Evolutionary conservation across 2,329 filamentous ascomycete species (phyloP), one percentile per base, ranked within the genome.

Genomic region (Juglanconis oblonga): DNA sequence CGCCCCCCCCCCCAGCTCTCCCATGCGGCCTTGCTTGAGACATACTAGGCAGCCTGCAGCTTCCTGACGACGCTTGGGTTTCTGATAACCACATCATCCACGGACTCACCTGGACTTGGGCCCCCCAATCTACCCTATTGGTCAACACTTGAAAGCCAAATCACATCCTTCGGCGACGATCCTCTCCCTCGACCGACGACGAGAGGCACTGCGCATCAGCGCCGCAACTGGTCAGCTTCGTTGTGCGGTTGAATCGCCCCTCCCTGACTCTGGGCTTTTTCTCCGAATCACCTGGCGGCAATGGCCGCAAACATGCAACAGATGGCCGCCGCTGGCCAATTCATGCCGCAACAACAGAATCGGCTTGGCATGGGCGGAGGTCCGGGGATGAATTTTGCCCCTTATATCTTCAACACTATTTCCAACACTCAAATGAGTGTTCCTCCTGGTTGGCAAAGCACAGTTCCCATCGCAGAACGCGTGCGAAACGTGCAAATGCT

Each of bases 251-350:
- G 14, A 29, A 48, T 45, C 50, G 44, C 44, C 14, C n/a, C 35
- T 33, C 42, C 51, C 24, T 61, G 55, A 63, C 51, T 40, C 53
- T 63, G 61, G 61, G 47, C 52, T 52, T 44, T 13, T 42, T n/a
- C 45, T 36, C 58, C 50, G 54, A 29, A 45, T 48, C 29, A 61
- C 55, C 61, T 63, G 66, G 79, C 79, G 77, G 80, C 79, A 73
- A 86, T 86, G 83, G 82, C 83, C 76, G 82, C 79, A 70, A 85
- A 84, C 67, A 80, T 85, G 74, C 79, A 80, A 71, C 82, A 83
- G 68, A 84, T 85, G 81, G 77, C 74, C 69, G 74, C 73, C 62
- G 75, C 73, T 65, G 77, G 74, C 71, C 74, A 75, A 61, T 77
- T 80, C 72, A 74, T 79, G 71, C 74, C 75, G 67, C 74, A 70